Conservation (phyloP, 2,329 filamentous ascomycete genomes). For the Microsporum canis region DNA sequence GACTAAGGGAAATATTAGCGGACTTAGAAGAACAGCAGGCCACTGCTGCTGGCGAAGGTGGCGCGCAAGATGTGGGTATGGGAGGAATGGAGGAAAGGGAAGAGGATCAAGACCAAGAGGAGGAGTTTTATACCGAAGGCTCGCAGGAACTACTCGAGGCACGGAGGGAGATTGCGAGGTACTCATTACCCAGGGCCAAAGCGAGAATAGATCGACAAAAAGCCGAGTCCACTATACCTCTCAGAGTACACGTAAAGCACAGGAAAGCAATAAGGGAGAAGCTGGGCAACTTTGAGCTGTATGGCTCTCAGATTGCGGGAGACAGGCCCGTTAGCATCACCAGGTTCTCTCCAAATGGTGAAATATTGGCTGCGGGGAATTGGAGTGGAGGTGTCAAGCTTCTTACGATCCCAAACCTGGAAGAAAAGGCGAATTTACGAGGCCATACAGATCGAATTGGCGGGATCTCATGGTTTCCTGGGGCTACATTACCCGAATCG, state of each 20-base stretch:
- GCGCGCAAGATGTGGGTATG: slow-evolving; percentile 49
- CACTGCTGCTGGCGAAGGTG: slow-evolving; percentile 33
- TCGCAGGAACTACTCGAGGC: slow-evolving; percentile 62
- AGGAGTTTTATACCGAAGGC: slow-evolving; percentile 92
- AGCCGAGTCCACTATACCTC: slow-evolving; percentile 66
- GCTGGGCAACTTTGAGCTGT: slow-evolving; percentile 73
- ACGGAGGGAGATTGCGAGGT: slow-evolving; percentile 66
- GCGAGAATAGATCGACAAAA: slow-evolving; percentile 65
- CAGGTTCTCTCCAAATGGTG: slow-evolving; percentile 74
- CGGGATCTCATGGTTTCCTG: slow-evolving; percentile 81
- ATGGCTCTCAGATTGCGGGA: slow-evolving; percentile 84
- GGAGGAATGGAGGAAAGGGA: slow-evolving; percentile 41
- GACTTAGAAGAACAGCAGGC: slow-evolving; percentile 55
- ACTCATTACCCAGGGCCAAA: slow-evolving; percentile 72
- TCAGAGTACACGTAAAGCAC: slow-evolving; percentile 85
- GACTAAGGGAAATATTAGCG: slow-evolving; percentile 69
- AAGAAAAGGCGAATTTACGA: slow-evolving; percentile 62
- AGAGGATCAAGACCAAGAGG: slow-evolving; percentile 62
- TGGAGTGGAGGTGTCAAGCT: slow-evolving; percentile 86
- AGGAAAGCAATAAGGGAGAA: slow-evolving; percentile 79
- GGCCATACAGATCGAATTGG: slow-evolving; percentile 85
- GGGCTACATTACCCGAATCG: slow-evolving; percentile 60
- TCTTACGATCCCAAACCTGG: slow-evolving; percentile 69
- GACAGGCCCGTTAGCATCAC: slow-evolving; percentile 87
- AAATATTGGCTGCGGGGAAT: slow-evolving; percentile 77